phyloP scores from a whole-genome alignment of 2,329 filamentous ascomycete species.

The Cladosporium sp. region DNA sequence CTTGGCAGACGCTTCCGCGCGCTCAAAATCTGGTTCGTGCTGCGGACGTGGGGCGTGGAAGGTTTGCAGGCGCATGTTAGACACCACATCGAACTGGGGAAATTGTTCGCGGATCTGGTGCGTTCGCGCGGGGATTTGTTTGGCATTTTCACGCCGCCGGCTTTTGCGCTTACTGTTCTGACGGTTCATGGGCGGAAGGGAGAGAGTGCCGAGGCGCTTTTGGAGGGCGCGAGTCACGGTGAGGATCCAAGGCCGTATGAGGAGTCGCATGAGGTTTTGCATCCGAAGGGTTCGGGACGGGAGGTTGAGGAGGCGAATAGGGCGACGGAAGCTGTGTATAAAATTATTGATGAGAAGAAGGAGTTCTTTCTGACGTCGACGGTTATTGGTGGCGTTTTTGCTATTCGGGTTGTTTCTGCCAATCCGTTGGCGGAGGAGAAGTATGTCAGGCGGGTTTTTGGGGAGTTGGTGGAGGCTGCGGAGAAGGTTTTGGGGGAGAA shows the following conservation, averaged over 20 bases:
- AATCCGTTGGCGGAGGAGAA: conserved; percentile 65
- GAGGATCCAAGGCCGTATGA: conserved; percentile 26
- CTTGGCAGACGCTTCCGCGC: conserved; percentile 82
- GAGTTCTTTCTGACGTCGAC: conserved; percentile 80
- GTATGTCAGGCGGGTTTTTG: conserved; percentile 68
- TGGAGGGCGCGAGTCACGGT: conserved; percentile 17
- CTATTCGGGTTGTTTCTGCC: conserved; percentile 75
- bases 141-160: conserved; percentile 65
- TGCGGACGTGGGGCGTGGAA: conserved; percentile 72
- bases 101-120: conserved; percentile 62
- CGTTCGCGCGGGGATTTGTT: conserved; percentile 63
- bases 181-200: conserved; percentile 49
- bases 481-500: conserved; percentile 47
- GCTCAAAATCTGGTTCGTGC: conserved; percentile 92
- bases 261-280: conserved; percentile 23
- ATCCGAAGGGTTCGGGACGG: conserved; percentile 29
- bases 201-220: conserved; percentile 17
- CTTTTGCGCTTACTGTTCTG: conserved; percentile 76
- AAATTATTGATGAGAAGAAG: conserved; percentile 66
- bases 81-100: conserved; percentile 63
- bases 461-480: conserved; percentile 61
- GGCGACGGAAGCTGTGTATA: conserved; percentile 70
- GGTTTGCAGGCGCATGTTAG: conserved; percentile 72
- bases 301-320: conserved; percentile 55
- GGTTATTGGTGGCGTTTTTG: conserved; percentile 66